A percentile compares a stretch with the other conserved stretches of the same genome.
Evolutionary conservation across 129 eudicot genomes (phyloP).

Genomic region (Logfia minima): DNA sequence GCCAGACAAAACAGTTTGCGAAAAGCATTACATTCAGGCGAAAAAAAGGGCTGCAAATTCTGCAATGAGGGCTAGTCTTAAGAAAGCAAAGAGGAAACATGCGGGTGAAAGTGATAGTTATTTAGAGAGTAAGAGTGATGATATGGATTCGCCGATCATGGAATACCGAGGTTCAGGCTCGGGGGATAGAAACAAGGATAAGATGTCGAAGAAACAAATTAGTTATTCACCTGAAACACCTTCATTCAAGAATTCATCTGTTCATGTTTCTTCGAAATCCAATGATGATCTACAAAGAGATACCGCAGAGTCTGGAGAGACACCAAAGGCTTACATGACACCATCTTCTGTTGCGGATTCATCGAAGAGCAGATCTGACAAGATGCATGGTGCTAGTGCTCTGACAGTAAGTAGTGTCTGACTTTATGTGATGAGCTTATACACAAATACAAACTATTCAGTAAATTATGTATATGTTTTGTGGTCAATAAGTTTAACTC

Average conservation of each 20-base stretch:
- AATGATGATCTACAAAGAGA: conserved; percentile 61
- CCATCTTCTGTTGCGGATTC: conserved; percentile 68
- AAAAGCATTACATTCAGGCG: conserved; percentile 94
- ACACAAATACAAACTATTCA: background rate
- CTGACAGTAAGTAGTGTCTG: conserved; percentile 46
- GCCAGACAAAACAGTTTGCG: conserved; percentile 99
- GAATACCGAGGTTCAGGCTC: conserved; percentile 52
- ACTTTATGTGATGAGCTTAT: background rate
- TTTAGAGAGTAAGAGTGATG: conserved; percentile 90
- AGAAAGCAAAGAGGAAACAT: conserved; percentile 72
- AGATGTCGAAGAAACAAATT: conserved; percentile 42
- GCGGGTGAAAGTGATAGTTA: conserved; percentile 64
- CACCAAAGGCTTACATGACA: conserved; percentile 51
- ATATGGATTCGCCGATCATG: conserved; percentile 67
- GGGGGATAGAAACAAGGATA: conserved; percentile 62
- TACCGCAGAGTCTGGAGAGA: conserved; percentile 61
- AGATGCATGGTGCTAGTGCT: conserved; percentile 57
- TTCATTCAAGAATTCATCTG: conserved; percentile 39
- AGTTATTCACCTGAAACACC: conserved; percentile 73
- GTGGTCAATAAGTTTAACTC: background rate
- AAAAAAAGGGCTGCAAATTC: conserved; percentile 99
- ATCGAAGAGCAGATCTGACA: conserved; percentile 62
- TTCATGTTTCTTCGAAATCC: conserved; percentile 45
- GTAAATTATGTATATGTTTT: background rate
- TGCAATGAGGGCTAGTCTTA: conserved; percentile 82